Base-by-base conservation (phyloP, 2,329 filamentous ascomycete genomes). In the Fusarium denticulatum region DNA sequence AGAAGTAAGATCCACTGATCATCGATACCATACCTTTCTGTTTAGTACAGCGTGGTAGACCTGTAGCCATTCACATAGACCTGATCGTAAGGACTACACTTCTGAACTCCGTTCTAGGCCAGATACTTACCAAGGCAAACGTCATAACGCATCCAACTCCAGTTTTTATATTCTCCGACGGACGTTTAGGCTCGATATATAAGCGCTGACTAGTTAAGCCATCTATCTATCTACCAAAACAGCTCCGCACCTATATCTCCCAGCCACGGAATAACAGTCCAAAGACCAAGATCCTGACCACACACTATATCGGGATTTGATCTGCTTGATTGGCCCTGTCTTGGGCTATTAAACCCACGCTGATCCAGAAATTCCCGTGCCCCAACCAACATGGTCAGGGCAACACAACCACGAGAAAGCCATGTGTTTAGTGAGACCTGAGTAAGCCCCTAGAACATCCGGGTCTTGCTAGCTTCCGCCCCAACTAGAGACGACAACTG, bases 391-490 rank as follows among this genome's bases (percentile, higher is more conserved):
- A 45, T 60, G 40, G 53, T 15, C 34, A 37, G 24, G 26, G 60
- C 60, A 45, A 36, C 36, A 60, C 28, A n/a, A 14, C 53, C 60
- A 63, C 43, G 60, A 60, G 53, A 60, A 42, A 34, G n/a, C 53
- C 60, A 63, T 60, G 60, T 60, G 53, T 63, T 47, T 40, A 37
- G 60, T 63, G 53, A 47, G 42, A 63, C 60, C 36, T 47, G 24
- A 60, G 26, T 39, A 52, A 52, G 43, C 57, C 26, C 22, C 20
- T 24, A 42, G 28, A 30, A 18, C 47, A n/a, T 56, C 28, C 37
- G 18, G 32, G 14, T 22, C 13, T 32, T 53, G 30, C n/a, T 34
- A 34, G n/a, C 24, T 36, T 24, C 50, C 13, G n/a, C 12, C 30
- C 47, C 9, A 28, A 12, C 58, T n/a, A 34, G 39, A 34, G 24